Evolutionary conservation across 129 eudicot species (phyloP).

Genomic region (Rutidosis leptorrhynchoides): DNA sequence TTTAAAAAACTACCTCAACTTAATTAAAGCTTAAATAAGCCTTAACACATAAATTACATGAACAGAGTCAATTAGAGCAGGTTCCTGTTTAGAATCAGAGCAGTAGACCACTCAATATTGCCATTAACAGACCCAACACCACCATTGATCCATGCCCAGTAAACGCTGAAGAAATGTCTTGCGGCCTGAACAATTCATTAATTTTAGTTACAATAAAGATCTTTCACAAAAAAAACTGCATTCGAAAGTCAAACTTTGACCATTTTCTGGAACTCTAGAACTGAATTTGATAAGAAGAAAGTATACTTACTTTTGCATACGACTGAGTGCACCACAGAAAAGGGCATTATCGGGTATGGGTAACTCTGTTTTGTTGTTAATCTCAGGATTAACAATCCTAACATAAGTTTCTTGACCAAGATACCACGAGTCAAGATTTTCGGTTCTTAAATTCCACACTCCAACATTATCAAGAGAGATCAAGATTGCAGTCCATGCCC

Average conservation of each 20-base stretch:
- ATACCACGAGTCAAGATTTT: conserved; percentile 56
- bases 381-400: conserved; percentile 43
- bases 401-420: conserved; percentile 57
- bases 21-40: conserved; percentile 14
- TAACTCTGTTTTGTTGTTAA: conserved; percentile 41
- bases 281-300: conserved; percentile 8
- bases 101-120: conserved; percentile 23
- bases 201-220: background rate
- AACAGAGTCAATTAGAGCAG: background rate
- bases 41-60: conserved; percentile 17
- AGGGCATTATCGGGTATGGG: conserved; percentile 47
- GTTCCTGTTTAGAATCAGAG: conserved; percentile 21
- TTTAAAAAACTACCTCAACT: conserved; percentile 27
- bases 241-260: conserved; percentile 9
- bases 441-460: conserved; percentile 52
- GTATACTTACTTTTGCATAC: conserved; percentile 35
- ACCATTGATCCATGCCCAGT: conserved; percentile 27
- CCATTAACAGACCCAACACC: conserved; percentile 31
- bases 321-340: conserved; percentile 47
- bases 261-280: background rate
- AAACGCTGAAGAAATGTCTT: conserved; percentile 47
- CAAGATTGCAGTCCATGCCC: conserved; percentile 39
- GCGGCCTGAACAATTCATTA: conserved; percentile 42
- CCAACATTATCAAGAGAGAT: conserved; percentile 48
- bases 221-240: background rate